Percentiles rank a stretch among this genome's conserved stretches.
These are phyloP conservation scores for Rasamsonia emersonii DNA, from an alignment of 2,329 filamentous ascomycete genomes.

Conservation along the genomic window DNA sequence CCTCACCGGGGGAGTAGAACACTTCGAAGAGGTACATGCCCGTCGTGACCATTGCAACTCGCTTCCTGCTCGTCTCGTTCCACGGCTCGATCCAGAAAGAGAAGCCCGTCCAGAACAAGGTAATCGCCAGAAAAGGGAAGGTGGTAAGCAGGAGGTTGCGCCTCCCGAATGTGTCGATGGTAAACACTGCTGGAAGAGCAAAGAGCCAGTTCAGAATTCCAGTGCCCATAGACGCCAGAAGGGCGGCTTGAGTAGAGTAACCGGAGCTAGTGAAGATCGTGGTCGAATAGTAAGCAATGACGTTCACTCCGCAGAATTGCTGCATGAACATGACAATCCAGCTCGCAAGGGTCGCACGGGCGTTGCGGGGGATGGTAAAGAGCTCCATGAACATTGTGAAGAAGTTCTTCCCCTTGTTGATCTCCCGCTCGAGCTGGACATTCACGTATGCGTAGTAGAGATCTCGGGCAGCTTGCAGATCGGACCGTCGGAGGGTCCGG, in stretches of 20 bases:
- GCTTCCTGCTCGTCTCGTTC: constrained; percentile 19
- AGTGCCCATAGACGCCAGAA: constrained; percentile 55
- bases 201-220: constrained; percentile 60
- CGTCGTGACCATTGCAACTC: constrained; percentile 35
- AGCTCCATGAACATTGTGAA: constrained; percentile 49
- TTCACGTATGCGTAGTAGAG: constrained; percentile 51
- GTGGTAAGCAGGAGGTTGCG: constrained; percentile 55
- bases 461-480: constrained; percentile 48
- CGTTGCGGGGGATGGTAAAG: constrained; percentile 54
- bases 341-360: constrained; percentile 48
- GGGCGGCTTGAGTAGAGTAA: constrained; percentile 43
- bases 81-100: constrained; percentile 41
- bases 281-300: constrained; percentile 55
- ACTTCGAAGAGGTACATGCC: constrained; percentile 43
- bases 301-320: constrained; percentile 44
- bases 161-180: constrained; percentile 58
- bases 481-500: constrained; percentile 37
- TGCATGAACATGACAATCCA: constrained; percentile 52
- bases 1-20: constrained; percentile 49
- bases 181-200: constrained; percentile 55
- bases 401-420: constrained; percentile 43
- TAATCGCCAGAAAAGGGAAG: constrained; percentile 51
- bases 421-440: constrained; percentile 51
- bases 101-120: constrained; percentile 42
- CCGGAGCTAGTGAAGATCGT: constrained; percentile 52